Conservation (phyloP, 139 green algal genomes). For the Spirogloea muscicola region DNA sequence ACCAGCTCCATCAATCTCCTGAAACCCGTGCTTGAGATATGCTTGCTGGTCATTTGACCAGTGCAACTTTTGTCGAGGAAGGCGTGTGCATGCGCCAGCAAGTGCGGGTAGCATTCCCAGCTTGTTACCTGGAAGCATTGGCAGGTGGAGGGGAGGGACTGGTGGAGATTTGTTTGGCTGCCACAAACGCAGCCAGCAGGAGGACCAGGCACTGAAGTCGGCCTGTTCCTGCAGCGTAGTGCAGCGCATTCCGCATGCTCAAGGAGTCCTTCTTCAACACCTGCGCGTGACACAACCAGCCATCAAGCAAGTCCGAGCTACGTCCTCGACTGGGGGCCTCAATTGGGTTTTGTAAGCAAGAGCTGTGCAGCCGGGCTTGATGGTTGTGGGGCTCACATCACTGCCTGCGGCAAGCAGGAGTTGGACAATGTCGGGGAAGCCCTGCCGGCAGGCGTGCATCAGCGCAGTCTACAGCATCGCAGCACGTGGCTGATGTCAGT, state of each 20-base stretch:
- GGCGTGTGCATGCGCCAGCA: too few relatives aligned
- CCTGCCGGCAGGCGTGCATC: conserved; percentile 17
- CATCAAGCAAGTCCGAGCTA: too few relatives aligned
- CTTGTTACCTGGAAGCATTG: not conserved
- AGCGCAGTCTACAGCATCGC: conserved; percentile 13
- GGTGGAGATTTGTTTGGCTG: not conserved
- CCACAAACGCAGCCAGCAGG: not conserved
- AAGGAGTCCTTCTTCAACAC: conserved; percentile 9
- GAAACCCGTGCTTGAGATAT: too few relatives aligned
- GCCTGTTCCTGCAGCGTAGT: conserved; percentile 10
- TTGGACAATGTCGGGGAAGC: not conserved
- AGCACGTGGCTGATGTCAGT: not conserved
- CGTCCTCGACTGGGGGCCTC: too few relatives aligned
- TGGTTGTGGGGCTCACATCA: too few relatives aligned
- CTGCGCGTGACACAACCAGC: conserved; percentile 1
- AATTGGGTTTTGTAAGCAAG: too few relatives aligned
- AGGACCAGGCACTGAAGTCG: conserved; percentile 3
- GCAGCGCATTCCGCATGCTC: conserved; percentile 2
- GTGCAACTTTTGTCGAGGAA: too few relatives aligned
- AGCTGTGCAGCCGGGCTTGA: too few relatives aligned
- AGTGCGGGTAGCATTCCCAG: too few relatives aligned
- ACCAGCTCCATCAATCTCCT: conserved; percentile 2
- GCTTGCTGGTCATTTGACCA: too few relatives aligned
- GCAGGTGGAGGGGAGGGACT: not conserved
- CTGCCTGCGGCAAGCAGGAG: too few relatives aligned